phyloP scores from a whole-genome alignment of 2,329 filamentous ascomycete species.

The Paradendryphiella salina region DNA sequence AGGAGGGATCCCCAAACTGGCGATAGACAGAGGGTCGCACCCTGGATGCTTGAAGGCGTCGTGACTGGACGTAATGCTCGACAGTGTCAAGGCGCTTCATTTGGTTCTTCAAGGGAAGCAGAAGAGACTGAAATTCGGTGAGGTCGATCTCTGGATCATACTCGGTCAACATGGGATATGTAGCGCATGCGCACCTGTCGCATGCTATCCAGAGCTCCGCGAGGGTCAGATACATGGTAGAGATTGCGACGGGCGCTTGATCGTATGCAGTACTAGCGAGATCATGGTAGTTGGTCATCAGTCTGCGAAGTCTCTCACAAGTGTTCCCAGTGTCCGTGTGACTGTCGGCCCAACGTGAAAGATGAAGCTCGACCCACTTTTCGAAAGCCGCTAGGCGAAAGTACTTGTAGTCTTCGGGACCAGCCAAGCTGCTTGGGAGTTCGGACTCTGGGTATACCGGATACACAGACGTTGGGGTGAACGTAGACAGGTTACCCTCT shows the following conservation, averaged over 20 bases:
- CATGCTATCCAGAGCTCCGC: slow-evolving; percentile 63
- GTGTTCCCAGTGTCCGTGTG: slow-evolving; percentile 26
- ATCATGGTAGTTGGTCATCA: slow-evolving; percentile 24
- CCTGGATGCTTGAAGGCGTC: slow-evolving; percentile 26
- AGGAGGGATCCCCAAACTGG: slow-evolving; percentile 38
- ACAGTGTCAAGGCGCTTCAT: slow-evolving; percentile 52
- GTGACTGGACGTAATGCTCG: slow-evolving; percentile 54
- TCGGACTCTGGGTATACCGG: slow-evolving; percentile 8
- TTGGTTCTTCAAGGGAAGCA: slow-evolving; percentile 52
- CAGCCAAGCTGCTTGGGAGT: slow-evolving; percentile 12
- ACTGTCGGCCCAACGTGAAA: slow-evolving; percentile 48
- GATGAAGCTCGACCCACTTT: slow-evolving; percentile 51
- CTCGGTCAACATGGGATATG: slow-evolving; percentile 49
- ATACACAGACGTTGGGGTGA: slow-evolving; percentile 15
- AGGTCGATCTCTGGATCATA: slow-evolving; percentile 55
- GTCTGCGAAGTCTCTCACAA: slow-evolving; percentile 25
- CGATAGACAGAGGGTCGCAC: slow-evolving; percentile 45
- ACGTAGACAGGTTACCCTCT: slow-evolving; percentile 1
- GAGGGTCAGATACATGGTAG: slow-evolving; percentile 60
- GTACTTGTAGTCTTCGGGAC: slow-evolving; percentile 16
- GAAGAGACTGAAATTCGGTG: slow-evolving; percentile 50
- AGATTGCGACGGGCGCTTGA: slow-evolving; percentile 52
- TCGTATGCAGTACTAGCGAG: slow-evolving; percentile 40
- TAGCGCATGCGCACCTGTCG: slow-evolving; percentile 52
- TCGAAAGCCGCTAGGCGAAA: slow-evolving; percentile 56